Base-by-base conservation (phyloP, 2,329 filamentous ascomycete species). In the Fusarium nisikadoi region DNA sequence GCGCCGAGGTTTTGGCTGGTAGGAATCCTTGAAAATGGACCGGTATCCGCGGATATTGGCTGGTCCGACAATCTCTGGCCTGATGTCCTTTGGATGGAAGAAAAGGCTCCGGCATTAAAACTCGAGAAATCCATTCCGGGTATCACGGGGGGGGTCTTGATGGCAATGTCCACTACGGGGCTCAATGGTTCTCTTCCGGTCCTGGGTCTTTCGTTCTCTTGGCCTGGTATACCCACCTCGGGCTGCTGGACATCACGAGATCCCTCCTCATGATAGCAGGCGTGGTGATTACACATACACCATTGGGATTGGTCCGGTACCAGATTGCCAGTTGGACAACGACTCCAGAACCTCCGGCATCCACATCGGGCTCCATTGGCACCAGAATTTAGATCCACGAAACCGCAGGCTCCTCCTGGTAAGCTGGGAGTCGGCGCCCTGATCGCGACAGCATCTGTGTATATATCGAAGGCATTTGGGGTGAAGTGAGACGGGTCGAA, bases 271-370 rank as follows among this genome's bases (percentile, higher is more conserved):
- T 90, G 88, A 68, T 84, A 90, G 78, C 88, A 90, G 58, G 88
- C 88, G 79, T 90, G 88, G 73, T 90, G 88, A 57, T 86, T 86
- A 75, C 88, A 90, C 88, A 90, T 90, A 80, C 88, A 90, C 83
- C 85, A 89, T 66, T 82, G 81, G 33, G 82, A 75, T 75, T 88
- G 84, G 58, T 85, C 84, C 59, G 79, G 72, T 45, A 80, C 77
- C 50, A 81, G 76, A 53, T 79, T 78, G 36, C 75, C 80, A 49
- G 77, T 71, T 59, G 78, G 73, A 60, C 80, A 80, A 68, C 84
- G 85, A 75, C 84, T 85, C 87, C 88, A 90, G 80, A 90, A 90
- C 57, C 88, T 87, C 72, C 88, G 88, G 73, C 88, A 90, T 77
- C 88, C 88, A 70, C 88, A 90, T 66, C 84, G 84, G 36, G 85